Percentiles rank a stretch among this genome's conserved stretches.
Conservation (phyloP, 2,329 filamentous ascomycete species). For the Fusarium longipes region DNA sequence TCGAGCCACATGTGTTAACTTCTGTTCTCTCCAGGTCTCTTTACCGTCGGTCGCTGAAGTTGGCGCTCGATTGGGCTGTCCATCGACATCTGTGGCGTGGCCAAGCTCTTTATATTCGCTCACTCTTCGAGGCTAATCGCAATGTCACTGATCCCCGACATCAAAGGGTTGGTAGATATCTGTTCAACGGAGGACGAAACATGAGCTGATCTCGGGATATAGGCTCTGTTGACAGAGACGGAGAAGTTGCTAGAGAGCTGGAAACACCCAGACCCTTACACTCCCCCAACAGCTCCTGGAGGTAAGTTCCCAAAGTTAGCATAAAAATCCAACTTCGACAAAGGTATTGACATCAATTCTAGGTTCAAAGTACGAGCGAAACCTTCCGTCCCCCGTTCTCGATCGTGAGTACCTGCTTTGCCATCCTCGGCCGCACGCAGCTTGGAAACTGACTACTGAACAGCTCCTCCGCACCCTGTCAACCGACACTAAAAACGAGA, state of each 20-base stretch:
- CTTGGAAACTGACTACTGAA: slow-evolving; percentile 20
- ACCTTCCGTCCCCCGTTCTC: slow-evolving; percentile 81
- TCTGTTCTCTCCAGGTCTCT: slow-evolving; percentile 67
- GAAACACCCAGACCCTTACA: slow-evolving; percentile 98
- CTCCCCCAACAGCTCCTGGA: slow-evolving; percentile 89
- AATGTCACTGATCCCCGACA: slow-evolving; percentile 85
- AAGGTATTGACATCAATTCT: slow-evolving; percentile 30
- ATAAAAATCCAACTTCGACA: neutral
- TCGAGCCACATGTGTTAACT: slow-evolving; percentile 30
- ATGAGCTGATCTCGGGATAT: slow-evolving; percentile 11
- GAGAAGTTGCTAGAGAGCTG: slow-evolving; percentile 89
- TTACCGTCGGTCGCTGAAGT: slow-evolving; percentile 92
- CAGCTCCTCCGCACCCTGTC: slow-evolving; percentile 47
- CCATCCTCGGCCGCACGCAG: neutral
- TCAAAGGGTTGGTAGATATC: slow-evolving; percentile 73
- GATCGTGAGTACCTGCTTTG: slow-evolving; percentile 72
- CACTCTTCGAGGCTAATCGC: slow-evolving; percentile 93
- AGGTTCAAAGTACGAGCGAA: slow-evolving; percentile 98
- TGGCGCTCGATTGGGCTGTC: slow-evolving; percentile 94
- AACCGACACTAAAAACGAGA: slow-evolving; percentile 42
- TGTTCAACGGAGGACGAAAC: neutral
- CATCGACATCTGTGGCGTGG: slow-evolving; percentile 94
- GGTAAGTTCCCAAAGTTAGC: slow-evolving; percentile 64
- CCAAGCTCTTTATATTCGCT: slow-evolving; percentile 94
- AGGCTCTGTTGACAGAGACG: slow-evolving; percentile 88